Conservation (phyloP, 177 flowering plant genomes). For the Telopea speciosissima region DNA sequence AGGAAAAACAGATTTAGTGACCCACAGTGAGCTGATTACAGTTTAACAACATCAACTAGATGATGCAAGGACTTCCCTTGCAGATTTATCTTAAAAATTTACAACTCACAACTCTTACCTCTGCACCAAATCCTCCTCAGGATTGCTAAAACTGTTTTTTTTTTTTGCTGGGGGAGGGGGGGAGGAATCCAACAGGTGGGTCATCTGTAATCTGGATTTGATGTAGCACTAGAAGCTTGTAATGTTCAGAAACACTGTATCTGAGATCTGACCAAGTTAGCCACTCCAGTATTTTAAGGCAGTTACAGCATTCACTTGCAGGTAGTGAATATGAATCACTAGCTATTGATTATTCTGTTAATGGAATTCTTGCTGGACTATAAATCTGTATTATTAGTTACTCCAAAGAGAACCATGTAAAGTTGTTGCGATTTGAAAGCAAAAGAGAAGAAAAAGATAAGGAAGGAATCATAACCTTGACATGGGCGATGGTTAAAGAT, state of each 20-base stretch:
- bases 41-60: too few relatives aligned
- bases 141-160: too few relatives aligned
- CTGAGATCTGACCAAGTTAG: neutral
- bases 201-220: neutral
- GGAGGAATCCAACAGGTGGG: neutral
- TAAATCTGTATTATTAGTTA: constrained; percentile 12
- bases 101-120: neutral
- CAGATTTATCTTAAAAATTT: neutral
- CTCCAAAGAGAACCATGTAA: constrained; percentile 29
- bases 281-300: neutral
- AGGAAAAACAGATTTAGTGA: too few relatives aligned
- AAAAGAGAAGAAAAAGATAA: constrained; percentile 9
- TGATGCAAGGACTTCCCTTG: neutral
- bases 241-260: neutral
- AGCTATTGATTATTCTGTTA: constrained; percentile 11
- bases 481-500: constrained; percentile 16
- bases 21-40: too few relatives aligned
- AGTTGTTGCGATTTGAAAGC: constrained; percentile 20
- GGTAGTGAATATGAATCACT: constrained; percentile 7
- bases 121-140: neutral
- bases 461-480: constrained; percentile 19
- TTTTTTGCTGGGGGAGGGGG: too few relatives aligned
- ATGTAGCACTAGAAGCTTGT: neutral
- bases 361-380: constrained; percentile 14
- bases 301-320: constrained; percentile 6